Evolutionary conservation across 2,329 filamentous ascomycete genomes (phyloP).

Genomic region (Rhinocladiella mackenziei): DNA sequence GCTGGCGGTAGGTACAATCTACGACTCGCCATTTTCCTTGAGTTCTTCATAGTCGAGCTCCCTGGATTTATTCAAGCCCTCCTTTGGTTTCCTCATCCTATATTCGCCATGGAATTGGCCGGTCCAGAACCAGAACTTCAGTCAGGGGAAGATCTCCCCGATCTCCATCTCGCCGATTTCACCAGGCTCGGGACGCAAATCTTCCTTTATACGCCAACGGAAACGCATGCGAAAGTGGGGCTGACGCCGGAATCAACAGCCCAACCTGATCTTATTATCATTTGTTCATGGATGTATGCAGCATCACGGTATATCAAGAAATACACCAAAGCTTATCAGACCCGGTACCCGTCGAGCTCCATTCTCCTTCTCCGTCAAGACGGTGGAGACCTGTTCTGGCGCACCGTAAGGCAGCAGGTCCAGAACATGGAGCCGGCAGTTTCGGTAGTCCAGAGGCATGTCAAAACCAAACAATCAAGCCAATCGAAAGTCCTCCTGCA

Average conservation of each 20-base stretch:
- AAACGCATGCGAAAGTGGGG: background rate
- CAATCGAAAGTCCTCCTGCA: constrained; percentile 45
- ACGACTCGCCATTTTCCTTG: too few species aligned
- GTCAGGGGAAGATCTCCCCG: constrained; percentile 7
- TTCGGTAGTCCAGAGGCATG: constrained; percentile 37
- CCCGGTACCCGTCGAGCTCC: constrained; percentile 43
- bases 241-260: background rate
- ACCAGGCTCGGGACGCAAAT: constrained; percentile 16
- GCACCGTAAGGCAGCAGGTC: constrained; percentile 31
- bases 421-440: constrained; percentile 41
- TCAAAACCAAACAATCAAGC: constrained; percentile 22
- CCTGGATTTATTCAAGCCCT: too few species aligned
- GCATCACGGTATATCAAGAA: constrained; percentile 51
- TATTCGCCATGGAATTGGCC: constrained; percentile 11
- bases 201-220: constrained; percentile 14
- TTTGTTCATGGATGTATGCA: constrained; percentile 53
- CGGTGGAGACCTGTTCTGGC: constrained; percentile 37
- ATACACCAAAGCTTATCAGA: constrained; percentile 47
- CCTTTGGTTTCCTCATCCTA: too few species aligned
- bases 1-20: too few species aligned
- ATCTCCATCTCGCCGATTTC: constrained; percentile 17
- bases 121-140: background rate
- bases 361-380: constrained; percentile 49
- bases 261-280: constrained; percentile 45
- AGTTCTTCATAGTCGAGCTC: too few species aligned